A percentile compares a stretch with the other conserved stretches of the same genome.
phyloP scores from a whole-genome alignment of 768 basidiomycete species.

The Termitomyces sp. region DNA sequence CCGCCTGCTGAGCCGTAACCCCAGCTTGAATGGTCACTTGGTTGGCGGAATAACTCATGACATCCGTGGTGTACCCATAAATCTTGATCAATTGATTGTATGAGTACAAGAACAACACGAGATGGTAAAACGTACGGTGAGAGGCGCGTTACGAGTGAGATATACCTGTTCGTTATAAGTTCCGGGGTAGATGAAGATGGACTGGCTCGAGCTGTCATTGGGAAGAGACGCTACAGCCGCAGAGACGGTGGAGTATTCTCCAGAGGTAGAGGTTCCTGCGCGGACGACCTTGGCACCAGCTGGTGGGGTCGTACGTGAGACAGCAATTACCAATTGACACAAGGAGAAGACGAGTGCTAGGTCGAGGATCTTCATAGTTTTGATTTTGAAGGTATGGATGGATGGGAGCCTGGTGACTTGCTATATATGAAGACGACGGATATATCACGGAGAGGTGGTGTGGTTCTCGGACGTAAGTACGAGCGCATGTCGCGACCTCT shows the following conservation, averaged over 20 bases:
- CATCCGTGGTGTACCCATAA: constrained; percentile 38
- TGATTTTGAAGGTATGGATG: not conserved
- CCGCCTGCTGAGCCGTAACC: constrained; percentile 27
- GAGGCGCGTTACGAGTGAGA: constrained; percentile 38
- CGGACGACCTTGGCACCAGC: constrained; percentile 36
- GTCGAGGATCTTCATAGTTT: not conserved
- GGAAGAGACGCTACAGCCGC: constrained; percentile 37
- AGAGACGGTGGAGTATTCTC: constrained; percentile 33
- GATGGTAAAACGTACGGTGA: constrained; percentile 25
- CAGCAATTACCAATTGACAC: constrained; percentile 16
- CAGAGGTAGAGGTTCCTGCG: constrained; percentile 29
- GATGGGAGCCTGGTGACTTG: not conserved
- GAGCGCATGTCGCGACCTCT: not conserved
- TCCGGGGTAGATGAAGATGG: constrained; percentile 44
- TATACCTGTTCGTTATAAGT: constrained; percentile 39
- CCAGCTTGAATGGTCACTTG: constrained; percentile 33
- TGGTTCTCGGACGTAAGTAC: too few species aligned
- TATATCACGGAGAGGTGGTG: not conserved
- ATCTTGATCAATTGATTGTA: constrained; percentile 20
- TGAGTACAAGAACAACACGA: not conserved
- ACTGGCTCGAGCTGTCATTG: constrained; percentile 28
- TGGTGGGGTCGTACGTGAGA: constrained; percentile 36
- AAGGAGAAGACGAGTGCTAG: not conserved
- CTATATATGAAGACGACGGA: not conserved
- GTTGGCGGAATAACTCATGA: constrained; percentile 30